phyloP scores from a whole-genome alignment of 139 green algal species.

The Closterium sp. region DNA sequence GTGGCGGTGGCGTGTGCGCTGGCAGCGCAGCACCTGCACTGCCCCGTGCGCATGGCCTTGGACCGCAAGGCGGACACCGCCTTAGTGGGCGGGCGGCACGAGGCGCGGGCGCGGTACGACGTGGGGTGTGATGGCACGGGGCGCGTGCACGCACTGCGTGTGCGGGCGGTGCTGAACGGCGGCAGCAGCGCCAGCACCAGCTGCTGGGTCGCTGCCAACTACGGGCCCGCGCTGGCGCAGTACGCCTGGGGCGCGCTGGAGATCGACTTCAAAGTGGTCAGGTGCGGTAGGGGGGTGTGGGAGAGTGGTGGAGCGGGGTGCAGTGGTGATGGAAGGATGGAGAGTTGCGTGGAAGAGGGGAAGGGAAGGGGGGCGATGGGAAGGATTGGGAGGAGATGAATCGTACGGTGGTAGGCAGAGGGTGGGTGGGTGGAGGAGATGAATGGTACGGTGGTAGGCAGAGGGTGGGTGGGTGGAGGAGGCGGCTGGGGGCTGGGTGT shows the following conservation, averaged over 20 bases:
- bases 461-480: no score
- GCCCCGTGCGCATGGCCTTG: constrained; percentile 21
- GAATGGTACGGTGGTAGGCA: no score
- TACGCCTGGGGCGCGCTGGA: constrained; percentile 29
- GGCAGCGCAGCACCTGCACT: neutral
- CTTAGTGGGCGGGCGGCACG: constrained; percentile 5
- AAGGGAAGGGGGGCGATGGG: no score
- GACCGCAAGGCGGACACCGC: constrained; percentile 33
- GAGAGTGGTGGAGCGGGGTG: neutral
- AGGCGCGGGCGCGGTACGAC: constrained; percentile 9
- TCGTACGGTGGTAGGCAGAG: no score
- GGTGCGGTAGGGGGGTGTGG: constrained; percentile 1
- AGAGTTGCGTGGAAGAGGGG: neutral
- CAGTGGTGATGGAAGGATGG: neutral
- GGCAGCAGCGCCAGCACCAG: neutral
- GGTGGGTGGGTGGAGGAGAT: no score
- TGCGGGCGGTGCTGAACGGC: constrained; percentile 16
- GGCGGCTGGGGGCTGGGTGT: no score
- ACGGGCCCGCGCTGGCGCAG: neutral
- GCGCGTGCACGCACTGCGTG: constrained; percentile 7
- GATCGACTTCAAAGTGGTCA: constrained; percentile 15
- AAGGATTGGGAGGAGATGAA: no score
- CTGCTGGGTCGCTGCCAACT: neutral
- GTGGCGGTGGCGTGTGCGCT: constrained; percentile 12
- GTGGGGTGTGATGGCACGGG: constrained; percentile 19